These are phyloP conservation scores for Annulohypoxylon stygium DNA, from an alignment of 495 filamentous ascomycete species.

Conservation along the genomic window DNA sequence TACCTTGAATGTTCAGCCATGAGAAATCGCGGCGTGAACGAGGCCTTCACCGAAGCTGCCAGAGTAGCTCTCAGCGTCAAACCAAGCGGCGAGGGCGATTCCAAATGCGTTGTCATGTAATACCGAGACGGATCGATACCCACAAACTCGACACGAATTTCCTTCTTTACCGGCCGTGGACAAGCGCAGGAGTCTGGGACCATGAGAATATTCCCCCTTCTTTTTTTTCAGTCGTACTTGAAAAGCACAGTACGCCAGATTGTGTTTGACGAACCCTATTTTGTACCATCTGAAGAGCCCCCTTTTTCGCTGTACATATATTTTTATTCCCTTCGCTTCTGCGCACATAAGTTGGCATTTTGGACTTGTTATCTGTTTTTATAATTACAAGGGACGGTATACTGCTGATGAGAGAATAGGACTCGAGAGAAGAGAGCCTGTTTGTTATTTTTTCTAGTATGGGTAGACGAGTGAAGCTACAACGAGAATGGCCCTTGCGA, in stretches of 20 bases:
- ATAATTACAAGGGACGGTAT: conserved; percentile 37
- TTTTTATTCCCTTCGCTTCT: conserved; percentile 35
- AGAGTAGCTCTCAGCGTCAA: conserved; percentile 95
- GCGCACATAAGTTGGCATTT: conserved; percentile 38
- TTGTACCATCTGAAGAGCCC: conserved; percentile 32
- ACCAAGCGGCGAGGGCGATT: conserved; percentile 81
- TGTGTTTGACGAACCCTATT: conserved; percentile 18
- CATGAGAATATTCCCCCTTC: conserved; percentile 35
- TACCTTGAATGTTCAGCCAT: conserved; percentile 99
- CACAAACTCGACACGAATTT: conserved; percentile 44
- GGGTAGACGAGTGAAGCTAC: conserved; percentile 39
- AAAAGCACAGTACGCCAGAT: conserved; percentile 16
- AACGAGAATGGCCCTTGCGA: conserved; percentile 33
- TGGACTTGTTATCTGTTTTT: conserved; percentile 36
- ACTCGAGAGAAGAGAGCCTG: conserved; percentile 4
- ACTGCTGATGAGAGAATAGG: conserved; percentile 27
- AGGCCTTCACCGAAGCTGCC: conserved; percentile 98
- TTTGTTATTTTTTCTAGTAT: conserved; percentile 30
- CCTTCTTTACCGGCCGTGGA: conserved; percentile 38
- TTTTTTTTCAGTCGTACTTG: conserved; percentile 13
- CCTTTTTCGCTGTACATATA: conserved; percentile 38
- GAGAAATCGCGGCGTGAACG: conserved; percentile 95
- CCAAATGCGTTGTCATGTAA: conserved; percentile 71
- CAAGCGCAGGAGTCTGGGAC: conserved; percentile 45
- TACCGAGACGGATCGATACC: not conserved